A percentile compares a stretch with the other conserved stretches of the same genome.
These are phyloP conservation scores for Colletotrichum sansevieriae DNA, from an alignment of 2,329 filamentous ascomycete species.

Conservation along the genomic window DNA sequence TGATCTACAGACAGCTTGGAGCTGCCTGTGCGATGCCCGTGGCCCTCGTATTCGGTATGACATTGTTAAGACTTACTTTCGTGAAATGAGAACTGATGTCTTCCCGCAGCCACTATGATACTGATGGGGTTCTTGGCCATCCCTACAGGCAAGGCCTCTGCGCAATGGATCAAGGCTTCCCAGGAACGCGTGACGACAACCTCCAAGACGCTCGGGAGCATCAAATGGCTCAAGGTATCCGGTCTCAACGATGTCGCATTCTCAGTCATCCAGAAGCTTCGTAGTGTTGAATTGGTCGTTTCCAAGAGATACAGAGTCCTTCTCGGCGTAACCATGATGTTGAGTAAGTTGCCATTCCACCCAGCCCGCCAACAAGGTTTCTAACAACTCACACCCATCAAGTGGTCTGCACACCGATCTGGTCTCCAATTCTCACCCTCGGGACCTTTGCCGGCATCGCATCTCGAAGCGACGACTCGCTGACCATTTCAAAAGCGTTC, in stretches of 20 bases:
- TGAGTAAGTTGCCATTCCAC: constrained; percentile 31
- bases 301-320: constrained; percentile 45
- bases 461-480: no score
- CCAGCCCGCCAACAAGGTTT: neutral
- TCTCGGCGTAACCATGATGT: constrained; percentile 39
- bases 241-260: constrained; percentile 58
- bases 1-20: constrained; percentile 51
- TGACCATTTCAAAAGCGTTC: no score
- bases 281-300: constrained; percentile 43
- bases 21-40: constrained; percentile 52
- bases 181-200: constrained; percentile 63
- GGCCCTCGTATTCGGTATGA: constrained; percentile 57
- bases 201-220: constrained; percentile 59
- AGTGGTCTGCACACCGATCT: constrained; percentile 43
- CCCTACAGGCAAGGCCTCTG: constrained; percentile 51
- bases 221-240: constrained; percentile 65
- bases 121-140: constrained; percentile 47
- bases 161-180: constrained; percentile 63
- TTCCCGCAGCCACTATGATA: constrained; percentile 48
- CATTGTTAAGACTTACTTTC: constrained; percentile 33
- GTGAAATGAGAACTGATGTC: constrained; percentile 18
- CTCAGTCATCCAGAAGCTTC: constrained; percentile 42
- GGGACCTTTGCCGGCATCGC: no score
- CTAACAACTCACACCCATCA: neutral
- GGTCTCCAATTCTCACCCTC: constrained; percentile 44